Conservation (phyloP, 495 filamentous ascomycete species). For the Xylaria sp. region DNA sequence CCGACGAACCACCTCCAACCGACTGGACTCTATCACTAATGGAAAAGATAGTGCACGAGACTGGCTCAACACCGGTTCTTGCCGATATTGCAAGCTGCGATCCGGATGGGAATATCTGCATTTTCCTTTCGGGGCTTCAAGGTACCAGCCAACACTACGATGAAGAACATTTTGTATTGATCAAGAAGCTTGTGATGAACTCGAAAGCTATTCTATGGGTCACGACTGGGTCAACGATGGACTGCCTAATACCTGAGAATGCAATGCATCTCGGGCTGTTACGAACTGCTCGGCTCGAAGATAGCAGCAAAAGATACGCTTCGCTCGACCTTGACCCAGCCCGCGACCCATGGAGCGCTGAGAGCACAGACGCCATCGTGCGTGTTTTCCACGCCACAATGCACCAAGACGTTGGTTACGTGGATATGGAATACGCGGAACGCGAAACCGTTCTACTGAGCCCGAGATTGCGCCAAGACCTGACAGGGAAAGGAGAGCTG, state of each 20-base stretch:
- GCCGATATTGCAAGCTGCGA: background rate
- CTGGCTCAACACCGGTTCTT: background rate
- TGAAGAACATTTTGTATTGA: background rate
- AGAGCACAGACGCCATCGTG: background rate
- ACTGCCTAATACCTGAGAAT: background rate
- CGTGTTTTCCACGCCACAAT: background rate
- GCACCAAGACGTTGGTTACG: background rate
- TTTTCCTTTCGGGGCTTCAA: constrained; percentile 19
- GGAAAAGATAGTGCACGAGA: background rate
- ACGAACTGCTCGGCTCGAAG: background rate
- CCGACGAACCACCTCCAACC: background rate
- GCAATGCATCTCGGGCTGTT: background rate
- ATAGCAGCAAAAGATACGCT: background rate
- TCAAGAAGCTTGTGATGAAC: constrained; percentile 6
- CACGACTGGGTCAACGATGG: constrained; percentile 35
- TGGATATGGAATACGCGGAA: background rate
- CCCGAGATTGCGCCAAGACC: background rate
- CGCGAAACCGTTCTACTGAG: background rate
- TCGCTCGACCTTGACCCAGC: background rate
- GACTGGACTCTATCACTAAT: background rate
- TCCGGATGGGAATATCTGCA: background rate
- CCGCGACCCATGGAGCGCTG: background rate
- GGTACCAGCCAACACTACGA: no score
- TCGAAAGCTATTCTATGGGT: constrained; percentile 44
- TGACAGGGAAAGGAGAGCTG: background rate